phyloP scores from a whole-genome alignment of 169 alveolate genomes.

The Plasmodium gonderi region DNA sequence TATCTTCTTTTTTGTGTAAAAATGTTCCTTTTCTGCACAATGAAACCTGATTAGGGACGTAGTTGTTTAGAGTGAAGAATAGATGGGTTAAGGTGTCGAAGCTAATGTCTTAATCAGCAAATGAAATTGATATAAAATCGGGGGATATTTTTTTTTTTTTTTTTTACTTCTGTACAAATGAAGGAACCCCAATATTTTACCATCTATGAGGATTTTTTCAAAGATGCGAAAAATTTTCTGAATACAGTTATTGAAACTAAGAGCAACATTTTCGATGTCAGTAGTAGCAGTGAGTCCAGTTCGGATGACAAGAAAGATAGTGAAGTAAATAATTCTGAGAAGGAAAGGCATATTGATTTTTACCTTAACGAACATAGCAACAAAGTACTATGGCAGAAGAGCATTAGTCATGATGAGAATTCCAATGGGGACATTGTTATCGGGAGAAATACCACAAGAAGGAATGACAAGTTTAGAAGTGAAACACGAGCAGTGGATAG shows the following conservation, averaged over 20 bases:
- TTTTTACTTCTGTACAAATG: neutral
- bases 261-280: neutral
- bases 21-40: neutral
- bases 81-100: neutral
- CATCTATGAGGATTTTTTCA: conserved; percentile 54
- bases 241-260: conserved; percentile 53
- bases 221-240: conserved; percentile 67
- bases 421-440: neutral
- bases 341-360: conserved; percentile 3
- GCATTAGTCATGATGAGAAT: neutral
- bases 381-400: neutral
- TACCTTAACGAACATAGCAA: neutral
- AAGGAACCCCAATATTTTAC: conserved; percentile 7
- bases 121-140: neutral
- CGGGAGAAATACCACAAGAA: neutral
- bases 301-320: neutral
- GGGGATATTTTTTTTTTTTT: neutral
- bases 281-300: conserved; percentile 18
- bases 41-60: neutral
- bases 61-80: neutral
- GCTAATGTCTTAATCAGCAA: neutral
- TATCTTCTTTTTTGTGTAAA: neutral
- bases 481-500: neutral
- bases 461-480: neutral
- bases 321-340: neutral